A percentile compares a stretch with the other conserved stretches of the same genome.
Conservation (phyloP, 2,329 filamentous ascomycete genomes). For the Neofusicoccum parvum region DNA sequence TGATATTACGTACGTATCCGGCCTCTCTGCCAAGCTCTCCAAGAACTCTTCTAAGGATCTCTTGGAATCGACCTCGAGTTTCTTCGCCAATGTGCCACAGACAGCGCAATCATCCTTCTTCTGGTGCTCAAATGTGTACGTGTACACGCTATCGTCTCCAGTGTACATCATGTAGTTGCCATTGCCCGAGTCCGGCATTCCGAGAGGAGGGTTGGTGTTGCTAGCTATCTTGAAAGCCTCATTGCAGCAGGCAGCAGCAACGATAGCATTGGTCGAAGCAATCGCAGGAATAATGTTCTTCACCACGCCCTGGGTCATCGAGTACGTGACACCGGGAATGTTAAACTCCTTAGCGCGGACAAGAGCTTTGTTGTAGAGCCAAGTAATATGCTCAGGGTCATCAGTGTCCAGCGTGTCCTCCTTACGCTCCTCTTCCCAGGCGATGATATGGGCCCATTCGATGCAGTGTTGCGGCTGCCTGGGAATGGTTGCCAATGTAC, state of each 20-base stretch:
- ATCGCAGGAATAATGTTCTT: slow-evolving; percentile 99
- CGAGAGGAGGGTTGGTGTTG: slow-evolving; percentile 76
- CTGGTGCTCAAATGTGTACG: slow-evolving; percentile 94
- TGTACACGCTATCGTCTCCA: slow-evolving; percentile 93
- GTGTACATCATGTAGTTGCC: slow-evolving; percentile 98
- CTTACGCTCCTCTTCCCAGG: slow-evolving; percentile 74
- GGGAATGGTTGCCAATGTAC: slow-evolving; percentile 93
- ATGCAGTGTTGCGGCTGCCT: slow-evolving; percentile 97
- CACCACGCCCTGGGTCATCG: slow-evolving; percentile 93
- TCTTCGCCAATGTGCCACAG: slow-evolving; percentile 80
- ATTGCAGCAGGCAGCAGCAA: slow-evolving; percentile 93
- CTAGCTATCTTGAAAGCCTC: slow-evolving; percentile 95
- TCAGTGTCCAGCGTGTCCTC: slow-evolving; percentile 90
- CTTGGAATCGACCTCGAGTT: slow-evolving; percentile 69
- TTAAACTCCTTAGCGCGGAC: slow-evolving; percentile 82
- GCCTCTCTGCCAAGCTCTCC: slow-evolving; percentile 77
- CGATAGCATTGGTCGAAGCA: slow-evolving; percentile 94
- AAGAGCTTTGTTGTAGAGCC: slow-evolving; percentile 87
- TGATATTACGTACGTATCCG: slow-evolving; percentile 63
- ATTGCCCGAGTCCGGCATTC: slow-evolving; percentile 63
- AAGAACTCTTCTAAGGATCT: slow-evolving; percentile 81
- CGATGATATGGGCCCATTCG: slow-evolving; percentile 98
- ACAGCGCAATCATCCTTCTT: slow-evolving; percentile 94
- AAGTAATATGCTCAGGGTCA: slow-evolving; percentile 95
- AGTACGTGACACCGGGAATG: slow-evolving; percentile 91